Base-by-base conservation (phyloP, 2,329 filamentous ascomycete genomes). In the Arthrobotrys sinensis region DNA sequence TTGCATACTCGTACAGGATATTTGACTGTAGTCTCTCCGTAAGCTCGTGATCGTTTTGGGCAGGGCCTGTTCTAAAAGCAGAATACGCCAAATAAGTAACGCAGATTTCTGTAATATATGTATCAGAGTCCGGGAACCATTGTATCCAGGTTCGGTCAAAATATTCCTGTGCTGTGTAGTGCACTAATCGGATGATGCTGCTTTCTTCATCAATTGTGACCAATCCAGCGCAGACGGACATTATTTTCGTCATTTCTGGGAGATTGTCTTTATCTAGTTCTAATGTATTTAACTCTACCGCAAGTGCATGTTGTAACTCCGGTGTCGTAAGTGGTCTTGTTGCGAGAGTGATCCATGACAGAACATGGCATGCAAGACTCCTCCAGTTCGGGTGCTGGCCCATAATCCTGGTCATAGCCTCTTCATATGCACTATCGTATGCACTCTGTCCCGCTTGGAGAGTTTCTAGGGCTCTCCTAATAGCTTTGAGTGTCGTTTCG, bases 401-500 rank as follows among this genome's bases (percentile, higher is more conserved):
- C 1, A 38, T 36, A 7, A 71, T 64, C 36, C 68, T 52, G 3
- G n/a, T 40, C 55, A 71, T 71, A 14, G 68, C 32, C 7, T 71
- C 46, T 1, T 64, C 21, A 34, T 71, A 71, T 12, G 57, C 68
- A 12, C 11, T 5, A 8, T 52, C 45, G n/a, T 64, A 71, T 19
- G 36, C 36, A 1, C 34, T 24, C 2, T 81, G 80, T 6, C 84
- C 84, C 14, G 48, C 83, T 0, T 82, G 80, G 0, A 87, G 77
- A 0, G 79, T 80, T 46, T 71, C 10, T 1, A 88, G 79, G 2
- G 84, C 82, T 0, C 28, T 64, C 40, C 79, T 77, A 2, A 88
- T 79, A 0, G 80, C 82, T 52, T 84, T 85, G 0, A 67, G 53
- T 0, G 84, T 83, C 38, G 40, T 80, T 75, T 84, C 84, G 16